Base-by-base conservation (phyloP, 805 yeast species). In the Kuraishia hungarica region DNA sequence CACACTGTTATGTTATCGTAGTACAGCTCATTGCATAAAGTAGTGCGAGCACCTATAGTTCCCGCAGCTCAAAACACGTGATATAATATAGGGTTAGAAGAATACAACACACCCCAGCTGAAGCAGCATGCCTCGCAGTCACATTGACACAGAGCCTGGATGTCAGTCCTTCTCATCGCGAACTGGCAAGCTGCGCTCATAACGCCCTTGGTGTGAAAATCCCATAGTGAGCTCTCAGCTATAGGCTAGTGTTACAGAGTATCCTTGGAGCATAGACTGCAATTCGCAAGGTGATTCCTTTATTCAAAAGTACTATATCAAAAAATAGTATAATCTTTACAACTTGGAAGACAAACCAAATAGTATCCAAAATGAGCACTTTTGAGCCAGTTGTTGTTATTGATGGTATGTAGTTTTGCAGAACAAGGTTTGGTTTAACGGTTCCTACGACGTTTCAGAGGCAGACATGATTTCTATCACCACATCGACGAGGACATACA, bases 311-410 rank as follows among this genome's bases (percentile, higher is more conserved):
- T 35, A 35, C 43, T 35, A 13, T 35, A 35, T 35, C 43, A 35
- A 35, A 35, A 35, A 35, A 35, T 6, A 8, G 43, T 35, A 15
- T 10, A 35, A 13, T 13, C 4, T 7, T 8, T 15, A 35, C 8
- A 35, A 13, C 43, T 35, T 35, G 43, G 43, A 35, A 35, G 11
- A 35, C 43, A 35, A 35, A 35, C 43, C 43, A 35, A 35, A 35
- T 35, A 35, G 43, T 35, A 57, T 56, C 56, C 60, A 72, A 68
- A 64, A 86, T 86, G 91, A 84, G 88, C 79, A 82, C 89, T 76
- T 90, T 86, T 78, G 96, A 91, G 84, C 93, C 96, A 81, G 96
- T 88, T 82, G 89, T 89, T 83, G 97, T 92, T 80, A 87, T 91
- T 84, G 97, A 91, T 84, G 97, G 96, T 81, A 82, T 71, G 84